These are phyloP conservation scores for Dryas integrifolia DNA, from an alignment of 331 rosid species.

Conservation along the genomic window DNA sequence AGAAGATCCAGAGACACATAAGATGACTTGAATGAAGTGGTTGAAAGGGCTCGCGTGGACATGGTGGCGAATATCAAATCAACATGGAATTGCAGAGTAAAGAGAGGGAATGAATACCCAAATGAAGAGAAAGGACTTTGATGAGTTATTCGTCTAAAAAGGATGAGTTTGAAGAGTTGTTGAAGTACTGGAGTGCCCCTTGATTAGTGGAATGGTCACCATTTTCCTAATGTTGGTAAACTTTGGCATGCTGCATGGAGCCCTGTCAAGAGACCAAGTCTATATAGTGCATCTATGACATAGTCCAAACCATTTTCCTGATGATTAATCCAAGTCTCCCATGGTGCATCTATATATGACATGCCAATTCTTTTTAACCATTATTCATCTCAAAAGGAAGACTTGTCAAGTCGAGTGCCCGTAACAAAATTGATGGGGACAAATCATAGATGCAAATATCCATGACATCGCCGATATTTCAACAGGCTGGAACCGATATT, in stretches of 20 bases:
- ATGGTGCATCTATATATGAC: not conserved
- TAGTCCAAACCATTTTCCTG: no score
- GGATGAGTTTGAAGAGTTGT: not conserved
- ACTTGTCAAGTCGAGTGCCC: not conserved
- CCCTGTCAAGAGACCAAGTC: not conserved
- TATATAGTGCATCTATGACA: no score
- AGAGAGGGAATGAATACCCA: not conserved
- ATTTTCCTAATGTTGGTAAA: not conserved
- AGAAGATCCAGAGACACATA: conserved; percentile 27
- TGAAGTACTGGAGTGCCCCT: no score
- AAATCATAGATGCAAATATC: no score
- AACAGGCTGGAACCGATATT: no score
- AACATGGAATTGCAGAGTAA: no score
- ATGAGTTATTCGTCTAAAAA: no score
- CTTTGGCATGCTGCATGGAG: not conserved
- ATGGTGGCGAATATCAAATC: not conserved
- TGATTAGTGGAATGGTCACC: no score
- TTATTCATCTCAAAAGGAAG: not conserved
- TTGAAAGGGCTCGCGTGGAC: not conserved
- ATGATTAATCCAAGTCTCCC: not conserved
- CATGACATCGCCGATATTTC: no score
- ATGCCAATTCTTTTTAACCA: not conserved
- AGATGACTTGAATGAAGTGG: conserved; percentile 13
- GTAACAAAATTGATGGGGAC: not conserved
- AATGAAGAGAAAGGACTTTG: not conserved